Conservation (phyloP, 2,329 filamentous ascomycete species). For the Epichloe coenophiala region DNA sequence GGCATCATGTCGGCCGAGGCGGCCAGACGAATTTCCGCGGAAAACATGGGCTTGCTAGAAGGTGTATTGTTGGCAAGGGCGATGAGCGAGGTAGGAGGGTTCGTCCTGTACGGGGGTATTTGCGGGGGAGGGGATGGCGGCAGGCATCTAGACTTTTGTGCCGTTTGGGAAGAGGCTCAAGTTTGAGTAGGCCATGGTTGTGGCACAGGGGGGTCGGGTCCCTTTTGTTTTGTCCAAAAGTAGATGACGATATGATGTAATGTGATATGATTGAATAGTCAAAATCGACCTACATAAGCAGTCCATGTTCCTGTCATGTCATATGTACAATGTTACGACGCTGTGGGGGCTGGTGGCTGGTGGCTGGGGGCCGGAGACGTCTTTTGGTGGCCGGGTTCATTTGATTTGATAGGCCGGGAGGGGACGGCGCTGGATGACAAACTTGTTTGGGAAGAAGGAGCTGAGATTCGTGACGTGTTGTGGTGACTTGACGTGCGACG, state of each 20-base stretch:
- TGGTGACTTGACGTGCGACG: too few species aligned
- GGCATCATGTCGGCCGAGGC: not conserved
- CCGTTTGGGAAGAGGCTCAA: not conserved
- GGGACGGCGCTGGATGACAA: not conserved
- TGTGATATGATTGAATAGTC: not conserved
- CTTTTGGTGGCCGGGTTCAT: too few species aligned
- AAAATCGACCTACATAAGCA: not conserved
- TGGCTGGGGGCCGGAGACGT: too few species aligned
- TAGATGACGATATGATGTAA: constrained; percentile 4
- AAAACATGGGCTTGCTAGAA: not conserved
- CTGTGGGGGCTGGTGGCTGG: too few species aligned
- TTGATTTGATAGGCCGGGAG: not conserved
- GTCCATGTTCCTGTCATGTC: too few species aligned
- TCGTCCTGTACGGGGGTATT: not conserved
- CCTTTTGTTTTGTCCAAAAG: not conserved
- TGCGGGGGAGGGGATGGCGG: not conserved
- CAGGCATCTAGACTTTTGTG: not conserved
- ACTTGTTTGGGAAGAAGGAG: not conserved
- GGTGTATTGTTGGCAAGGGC: not conserved
- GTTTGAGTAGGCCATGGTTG: not conserved
- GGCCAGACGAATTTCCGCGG: not conserved
- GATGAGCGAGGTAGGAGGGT: not conserved
- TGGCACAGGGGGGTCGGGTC: too few species aligned
- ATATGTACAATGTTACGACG: too few species aligned
- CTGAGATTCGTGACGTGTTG: too few species aligned